Evolutionary conservation across 352 stramenopile species (phyloP).

Genomic region (Globisporangium viniferum): DNA sequence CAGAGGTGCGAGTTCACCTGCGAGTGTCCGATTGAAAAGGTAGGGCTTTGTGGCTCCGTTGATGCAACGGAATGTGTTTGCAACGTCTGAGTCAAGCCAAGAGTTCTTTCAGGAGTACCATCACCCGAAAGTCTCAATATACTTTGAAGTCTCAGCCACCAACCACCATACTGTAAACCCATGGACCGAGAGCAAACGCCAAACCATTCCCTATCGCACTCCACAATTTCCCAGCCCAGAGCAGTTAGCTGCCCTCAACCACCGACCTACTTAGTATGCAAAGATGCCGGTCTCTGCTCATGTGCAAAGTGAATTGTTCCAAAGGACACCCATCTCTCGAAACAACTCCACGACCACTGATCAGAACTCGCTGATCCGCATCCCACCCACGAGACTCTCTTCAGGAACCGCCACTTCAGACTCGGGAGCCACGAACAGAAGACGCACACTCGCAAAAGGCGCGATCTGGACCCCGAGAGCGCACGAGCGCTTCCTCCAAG

Average conservation of each 20-base stretch:
- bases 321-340: background rate
- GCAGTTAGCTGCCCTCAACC: background rate
- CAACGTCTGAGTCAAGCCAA: background rate
- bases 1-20: background rate
- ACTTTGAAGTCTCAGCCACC: background rate
- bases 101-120: background rate
- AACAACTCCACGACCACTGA: background rate
- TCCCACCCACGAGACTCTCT: background rate
- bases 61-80: background rate
- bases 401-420: background rate
- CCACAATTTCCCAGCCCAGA: background rate
- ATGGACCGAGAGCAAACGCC: background rate
- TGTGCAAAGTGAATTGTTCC: background rate
- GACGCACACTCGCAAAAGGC: background rate
- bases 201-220: background rate
- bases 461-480: slow-evolving; percentile 11
- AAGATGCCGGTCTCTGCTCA: background rate
- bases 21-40: background rate
- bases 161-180: background rate
- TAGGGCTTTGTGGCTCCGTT: background rate
- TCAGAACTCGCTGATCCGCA: background rate
- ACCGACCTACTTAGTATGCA: background rate
- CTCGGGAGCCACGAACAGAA: background rate
- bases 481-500: slow-evolving; percentile 33
- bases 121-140: background rate